Evolutionary conservation across 352 stramenopile species (phyloP), one percentile per base, ranked within the genome.

Genomic region (Globisporangium emineosum): DNA sequence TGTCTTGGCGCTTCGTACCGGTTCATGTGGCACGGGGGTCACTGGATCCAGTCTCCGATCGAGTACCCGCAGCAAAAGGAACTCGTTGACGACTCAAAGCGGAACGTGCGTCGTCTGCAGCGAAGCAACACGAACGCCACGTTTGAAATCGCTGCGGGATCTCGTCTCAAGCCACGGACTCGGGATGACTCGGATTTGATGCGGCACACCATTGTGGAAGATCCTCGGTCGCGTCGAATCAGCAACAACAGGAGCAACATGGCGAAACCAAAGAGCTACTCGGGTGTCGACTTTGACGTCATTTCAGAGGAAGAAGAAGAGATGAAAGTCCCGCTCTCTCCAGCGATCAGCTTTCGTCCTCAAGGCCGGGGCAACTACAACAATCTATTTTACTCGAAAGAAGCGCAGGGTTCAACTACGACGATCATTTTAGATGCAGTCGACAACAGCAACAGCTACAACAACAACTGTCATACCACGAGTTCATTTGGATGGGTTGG

Each of bases 21-120:
- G 10, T 82, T 78, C 43, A 72, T 78, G 52, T 89, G 80, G 81
- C 78, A 89, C 53, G 70, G 63, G 49, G 67, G 78, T 19, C 75
- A 68, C 7, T 92, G 83, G 83, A 71, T 92, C 15, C 69, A 90
- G 51, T 78, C 74, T 33, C 64, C 66, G 5, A 65, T 90, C 19
- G 79, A 89, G 33, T 89, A 79, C 45, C 68, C 73, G 9, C 15
- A 56, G 21, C 40, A 62, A 23, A 32, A 60, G 40, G 35, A 57
- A 25, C 19, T 45, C 6, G 40, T n/a, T 45, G 40, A 45, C 40
- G 40, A 21, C 40, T 10, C 29, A 21, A 17, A 30, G 8, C 49
- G 42, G 9, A 58, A 33, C 15, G 49, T 55, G 5, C 47, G 67
- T 10, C 51, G 53, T 29, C 6, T 69, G 15, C 21, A 63, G n/a